Evolutionary conservation across 495 filamentous ascomycete species (phyloP).

Genomic region (Paragyromitra xinjiangensis): DNA sequence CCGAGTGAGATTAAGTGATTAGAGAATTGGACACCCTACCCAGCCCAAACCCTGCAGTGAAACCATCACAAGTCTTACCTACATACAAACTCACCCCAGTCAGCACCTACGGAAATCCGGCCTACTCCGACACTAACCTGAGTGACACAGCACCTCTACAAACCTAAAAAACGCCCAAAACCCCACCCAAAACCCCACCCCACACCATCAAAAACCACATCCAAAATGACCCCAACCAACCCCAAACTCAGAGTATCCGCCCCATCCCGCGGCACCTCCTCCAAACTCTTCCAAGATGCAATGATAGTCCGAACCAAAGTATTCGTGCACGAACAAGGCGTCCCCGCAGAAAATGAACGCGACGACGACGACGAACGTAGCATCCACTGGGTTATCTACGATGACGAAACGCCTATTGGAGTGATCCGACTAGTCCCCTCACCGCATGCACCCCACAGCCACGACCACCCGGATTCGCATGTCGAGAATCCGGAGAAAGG

Average conservation of each 20-base stretch:
- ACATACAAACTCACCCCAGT: not conserved
- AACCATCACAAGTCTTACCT: too few species aligned
- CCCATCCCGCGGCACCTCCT: constrained; percentile 60
- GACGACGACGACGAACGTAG: constrained; percentile 80
- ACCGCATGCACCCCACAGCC: constrained; percentile 69
- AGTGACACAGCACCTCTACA: not conserved
- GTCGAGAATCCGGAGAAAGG: constrained; percentile 60
- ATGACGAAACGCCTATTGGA: constrained; percentile 68
- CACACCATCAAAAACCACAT: not conserved
- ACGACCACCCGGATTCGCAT: constrained; percentile 36
- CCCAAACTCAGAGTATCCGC: constrained; percentile 46
- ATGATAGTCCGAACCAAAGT: constrained; percentile 79
- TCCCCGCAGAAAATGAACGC: constrained; percentile 73
- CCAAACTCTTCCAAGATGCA: constrained; percentile 74
- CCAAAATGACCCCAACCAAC: not conserved
- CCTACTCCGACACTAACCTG: not conserved
- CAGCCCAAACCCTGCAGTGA: too few species aligned
- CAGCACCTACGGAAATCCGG: too few species aligned
- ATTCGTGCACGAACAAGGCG: constrained; percentile 78
- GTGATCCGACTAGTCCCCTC: constrained; percentile 82
- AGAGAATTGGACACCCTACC: not conserved
- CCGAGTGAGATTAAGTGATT: not conserved
- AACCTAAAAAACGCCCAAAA: not conserved
- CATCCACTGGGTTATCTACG: constrained; percentile 85
- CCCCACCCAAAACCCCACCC: not conserved